A percentile compares a stretch with the other conserved stretches of the same genome.
Conservation (phyloP, 495 filamentous ascomycete genomes). For the Hyphodiscus hymeniophilus region DNA sequence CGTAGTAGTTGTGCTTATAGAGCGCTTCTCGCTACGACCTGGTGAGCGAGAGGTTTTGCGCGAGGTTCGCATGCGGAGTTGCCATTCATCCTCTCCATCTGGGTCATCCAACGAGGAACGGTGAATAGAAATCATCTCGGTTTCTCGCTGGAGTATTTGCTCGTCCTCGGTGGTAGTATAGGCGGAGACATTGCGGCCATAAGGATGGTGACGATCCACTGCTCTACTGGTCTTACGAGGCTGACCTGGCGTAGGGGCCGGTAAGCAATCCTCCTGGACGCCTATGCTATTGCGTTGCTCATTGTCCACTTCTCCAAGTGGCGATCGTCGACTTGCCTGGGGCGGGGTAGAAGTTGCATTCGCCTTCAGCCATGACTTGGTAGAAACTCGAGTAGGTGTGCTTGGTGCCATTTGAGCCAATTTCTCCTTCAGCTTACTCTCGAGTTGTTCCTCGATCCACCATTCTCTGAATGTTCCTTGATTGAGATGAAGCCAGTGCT, state of each 20-base stretch:
- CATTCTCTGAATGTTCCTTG: conserved; percentile 94
- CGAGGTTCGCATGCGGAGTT: conserved; percentile 59
- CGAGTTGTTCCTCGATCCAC: conserved; percentile 90
- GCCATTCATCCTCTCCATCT: conserved; percentile 73
- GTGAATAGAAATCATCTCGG: conserved; percentile 41
- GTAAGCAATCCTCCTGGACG: conserved; percentile 71
- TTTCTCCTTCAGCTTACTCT: conserved; percentile 33
- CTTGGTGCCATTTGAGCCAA: conserved; percentile 54
- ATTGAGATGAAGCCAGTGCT: conserved; percentile 98
- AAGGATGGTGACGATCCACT: conserved; percentile 43
- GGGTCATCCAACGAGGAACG: conserved; percentile 43
- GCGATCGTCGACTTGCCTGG: conserved; percentile 66
- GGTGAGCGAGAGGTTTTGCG: conserved; percentile 41
- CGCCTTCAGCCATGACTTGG: conserved; percentile 33
- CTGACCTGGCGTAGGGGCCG: conserved; percentile 92
- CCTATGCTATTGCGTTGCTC: conserved; percentile 55
- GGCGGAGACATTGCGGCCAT: conserved; percentile 31
- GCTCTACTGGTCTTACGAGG: conserved; percentile 71
- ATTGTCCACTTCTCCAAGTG: conserved; percentile 81
- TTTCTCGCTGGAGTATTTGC: conserved; percentile 22
- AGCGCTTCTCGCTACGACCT: conserved; percentile 39
- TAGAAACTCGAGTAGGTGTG: conserved; percentile 63
- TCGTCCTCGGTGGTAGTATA: conserved; percentile 33
- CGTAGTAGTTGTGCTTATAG: conserved; percentile 54
- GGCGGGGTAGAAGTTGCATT: conserved; percentile 59